Evolutionary conservation across 352 stramenopile species (phyloP).

Genomic region (Globisporangium paroecandrum): DNA sequence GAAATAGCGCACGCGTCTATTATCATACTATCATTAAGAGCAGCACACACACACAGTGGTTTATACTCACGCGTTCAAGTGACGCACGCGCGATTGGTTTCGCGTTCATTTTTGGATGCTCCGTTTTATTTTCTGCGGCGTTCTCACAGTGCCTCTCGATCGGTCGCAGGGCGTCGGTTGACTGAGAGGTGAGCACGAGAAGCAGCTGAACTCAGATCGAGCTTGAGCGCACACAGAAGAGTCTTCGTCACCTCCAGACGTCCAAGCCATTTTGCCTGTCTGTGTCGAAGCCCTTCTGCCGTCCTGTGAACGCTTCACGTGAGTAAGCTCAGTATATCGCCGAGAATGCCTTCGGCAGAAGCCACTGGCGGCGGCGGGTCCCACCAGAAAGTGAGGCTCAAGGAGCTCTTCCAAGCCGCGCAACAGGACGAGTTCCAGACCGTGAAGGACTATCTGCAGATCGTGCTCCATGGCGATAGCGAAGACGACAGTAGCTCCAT

Average conservation of each 20-base stretch:
- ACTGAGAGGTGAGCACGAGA: background rate
- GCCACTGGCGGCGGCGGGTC: background rate
- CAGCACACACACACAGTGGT: background rate
- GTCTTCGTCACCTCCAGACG: background rate
- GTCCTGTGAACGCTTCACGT: background rate
- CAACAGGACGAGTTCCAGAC: slow-evolving; percentile 66
- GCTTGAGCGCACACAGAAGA: background rate
- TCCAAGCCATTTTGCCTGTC: background rate
- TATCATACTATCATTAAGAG: too few species aligned
- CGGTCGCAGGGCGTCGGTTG: slow-evolving; percentile 11
- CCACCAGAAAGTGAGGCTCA: slow-evolving; percentile 31
- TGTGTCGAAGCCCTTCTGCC: background rate
- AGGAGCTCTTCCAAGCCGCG: slow-evolving; percentile 68
- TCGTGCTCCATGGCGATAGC: slow-evolving; percentile 35
- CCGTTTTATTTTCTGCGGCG: background rate
- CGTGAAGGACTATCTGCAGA: slow-evolving; percentile 55
- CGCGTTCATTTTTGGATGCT: background rate
- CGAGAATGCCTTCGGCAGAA: slow-evolving; percentile 8
- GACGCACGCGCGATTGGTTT: slow-evolving; percentile 3
- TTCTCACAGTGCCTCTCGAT: slow-evolving; percentile 6
- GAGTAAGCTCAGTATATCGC: background rate
- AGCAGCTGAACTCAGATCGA: background rate
- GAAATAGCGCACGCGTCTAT: background rate
- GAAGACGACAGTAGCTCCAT: slow-evolving; percentile 3
- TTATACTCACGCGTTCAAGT: background rate